phyloP scores from a whole-genome alignment of 345 rosid genomes.

The Cardamine resedifolia region DNA sequence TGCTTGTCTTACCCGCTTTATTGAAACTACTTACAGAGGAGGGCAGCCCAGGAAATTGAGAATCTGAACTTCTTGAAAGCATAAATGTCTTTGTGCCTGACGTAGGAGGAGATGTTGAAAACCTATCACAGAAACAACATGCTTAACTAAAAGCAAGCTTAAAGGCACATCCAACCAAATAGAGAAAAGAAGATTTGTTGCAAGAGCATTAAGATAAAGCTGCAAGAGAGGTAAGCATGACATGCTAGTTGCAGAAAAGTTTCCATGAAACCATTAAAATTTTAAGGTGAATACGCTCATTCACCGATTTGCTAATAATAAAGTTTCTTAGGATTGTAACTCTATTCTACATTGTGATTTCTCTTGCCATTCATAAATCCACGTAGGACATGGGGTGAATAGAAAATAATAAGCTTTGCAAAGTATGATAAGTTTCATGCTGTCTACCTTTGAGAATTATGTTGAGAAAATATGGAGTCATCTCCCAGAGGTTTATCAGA shows the following conservation, averaged over 20 bases:
- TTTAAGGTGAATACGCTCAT: constrained; percentile 5
- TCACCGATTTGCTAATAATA: background rate
- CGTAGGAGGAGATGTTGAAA: constrained; percentile 34
- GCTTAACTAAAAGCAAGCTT: constrained; percentile 11
- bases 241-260: background rate
- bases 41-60: constrained; percentile 44
- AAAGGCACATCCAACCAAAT: constrained; percentile 21
- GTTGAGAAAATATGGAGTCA: constrained; percentile 36
- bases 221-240: constrained; percentile 26
- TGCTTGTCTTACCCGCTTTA: constrained; percentile 22
- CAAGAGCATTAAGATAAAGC: constrained; percentile 13
- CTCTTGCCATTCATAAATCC: constrained; percentile 14
- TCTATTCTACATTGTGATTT: constrained; percentile 10
- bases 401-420: constrained; percentile 14
- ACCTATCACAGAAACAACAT: constrained; percentile 35
- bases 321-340: constrained; percentile 11
- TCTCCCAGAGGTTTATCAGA: constrained; percentile 39
- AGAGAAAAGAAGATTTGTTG: constrained; percentile 11
- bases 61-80: constrained; percentile 48
- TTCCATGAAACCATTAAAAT: constrained; percentile 6
- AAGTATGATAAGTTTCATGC: constrained; percentile 13
- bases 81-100: constrained; percentile 26
- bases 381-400: background rate
- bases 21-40: constrained; percentile 37
- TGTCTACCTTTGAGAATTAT: constrained; percentile 52